Evolutionary conservation across 345 rosid species (phyloP), one percentile per base, ranked within the genome.

Genomic region (Microthlaspi erraticum): DNA sequence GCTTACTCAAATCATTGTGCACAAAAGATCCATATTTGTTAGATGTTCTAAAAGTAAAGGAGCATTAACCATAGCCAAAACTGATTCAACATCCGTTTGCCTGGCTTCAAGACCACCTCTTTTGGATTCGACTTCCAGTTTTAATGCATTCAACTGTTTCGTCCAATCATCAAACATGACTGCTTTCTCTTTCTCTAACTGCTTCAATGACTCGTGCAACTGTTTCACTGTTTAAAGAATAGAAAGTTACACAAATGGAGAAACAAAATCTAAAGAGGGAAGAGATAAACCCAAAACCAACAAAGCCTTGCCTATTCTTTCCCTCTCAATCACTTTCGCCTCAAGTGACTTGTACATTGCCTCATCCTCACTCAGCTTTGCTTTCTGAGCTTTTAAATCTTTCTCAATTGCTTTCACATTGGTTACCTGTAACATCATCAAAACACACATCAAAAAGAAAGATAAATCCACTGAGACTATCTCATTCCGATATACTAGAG

Each of bases 391-490:
- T 80, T 88, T 94, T 33, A 73, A 70, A 43, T 94, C 97, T 67
- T 85, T 88, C 78, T 91, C 99, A 44, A 83, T 82, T 34, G 97
- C 71, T 85, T 94, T 94, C 9, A 90, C 88, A 61, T 91, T 81
- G 46, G 88, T 85, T 59, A 83, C 85, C 98, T 91, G 56, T 65
- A 71, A 46, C 56, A 68, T 16, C 56, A 56, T 64, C 51, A 71
- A 71, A 54, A 38, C 48, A 64, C 66, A 64, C 18, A 18, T 6
- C 38, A 16, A 39, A 42, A 45, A 5, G 3, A 16, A 75, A 19
- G 18, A 29, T 62, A 45, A 12, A 46, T 55, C 37, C 46, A 61
- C 26, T 29, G 31, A 68, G 0, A 54, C 43, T n/a, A 66, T 32
- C 10, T 36, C 36, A 26, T 34, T 16, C 26, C 14, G 44, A 38